Evolutionary conservation across 2,329 filamentous ascomycete genomes (phyloP).

Genomic region (Claviceps digitariae): DNA sequence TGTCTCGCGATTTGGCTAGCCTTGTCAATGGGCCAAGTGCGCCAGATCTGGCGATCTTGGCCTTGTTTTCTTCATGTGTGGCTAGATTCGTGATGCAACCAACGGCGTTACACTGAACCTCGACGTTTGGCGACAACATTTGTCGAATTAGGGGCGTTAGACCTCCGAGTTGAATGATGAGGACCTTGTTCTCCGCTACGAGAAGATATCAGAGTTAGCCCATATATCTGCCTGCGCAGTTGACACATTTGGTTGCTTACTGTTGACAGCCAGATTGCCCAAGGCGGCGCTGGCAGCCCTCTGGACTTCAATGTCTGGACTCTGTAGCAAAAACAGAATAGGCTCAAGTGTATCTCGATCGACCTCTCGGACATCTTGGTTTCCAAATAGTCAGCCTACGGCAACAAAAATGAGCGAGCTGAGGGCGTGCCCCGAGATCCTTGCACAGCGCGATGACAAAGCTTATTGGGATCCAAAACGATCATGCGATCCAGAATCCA

Average conservation of each 20-base stretch:
- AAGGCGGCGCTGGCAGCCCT: conserved; percentile 89
- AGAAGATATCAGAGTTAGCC: conserved; percentile 31
- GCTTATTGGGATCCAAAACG: not conserved
- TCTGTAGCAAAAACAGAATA: conserved; percentile 89
- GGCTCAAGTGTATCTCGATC: conserved; percentile 90
- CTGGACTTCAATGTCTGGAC: conserved; percentile 92
- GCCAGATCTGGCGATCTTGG: conserved; percentile 91
- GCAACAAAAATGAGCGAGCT: not conserved
- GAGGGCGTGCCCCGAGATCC: too few relatives aligned
- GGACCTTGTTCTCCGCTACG: conserved; percentile 89
- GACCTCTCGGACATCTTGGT: conserved; percentile 84
- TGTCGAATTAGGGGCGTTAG: conserved; percentile 86
- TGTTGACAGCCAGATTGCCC: conserved; percentile 93
- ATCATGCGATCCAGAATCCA: conserved; percentile 12
- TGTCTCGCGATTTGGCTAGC: conserved; percentile 92
- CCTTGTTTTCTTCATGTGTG: conserved; percentile 98
- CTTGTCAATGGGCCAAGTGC: conserved; percentile 82
- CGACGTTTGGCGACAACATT: conserved; percentile 96
- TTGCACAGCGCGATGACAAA: not conserved
- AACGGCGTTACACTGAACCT: conserved; percentile 97
- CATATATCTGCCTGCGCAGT: not conserved
- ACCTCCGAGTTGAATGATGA: conserved; percentile 86
- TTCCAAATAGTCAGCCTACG: conserved; percentile 1
- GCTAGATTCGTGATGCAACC: conserved; percentile 97
- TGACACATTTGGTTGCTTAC: conserved; percentile 37